Base-by-base conservation (phyloP, 208 protist species). In the Wallacemonas sp. region DNA sequence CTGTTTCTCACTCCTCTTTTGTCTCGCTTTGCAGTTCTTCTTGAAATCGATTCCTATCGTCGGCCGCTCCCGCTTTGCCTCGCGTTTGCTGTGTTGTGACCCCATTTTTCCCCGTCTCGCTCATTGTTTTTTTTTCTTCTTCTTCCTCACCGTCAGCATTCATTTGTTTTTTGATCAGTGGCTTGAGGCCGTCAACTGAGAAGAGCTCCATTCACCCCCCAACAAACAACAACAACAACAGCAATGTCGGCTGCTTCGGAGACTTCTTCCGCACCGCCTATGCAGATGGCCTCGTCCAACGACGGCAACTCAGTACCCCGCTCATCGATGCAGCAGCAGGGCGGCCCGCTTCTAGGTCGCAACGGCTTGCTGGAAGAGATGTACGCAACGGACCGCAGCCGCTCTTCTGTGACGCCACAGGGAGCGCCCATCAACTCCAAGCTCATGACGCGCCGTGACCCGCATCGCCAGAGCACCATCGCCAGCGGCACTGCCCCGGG, bases 381-480 rank as follows among this genome's bases (percentile, higher is more conserved):
- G 57, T 63, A 44, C 57, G 41, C 34, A 5, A 5, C 26, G 34
- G 60, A 67, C 24, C 2, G 60, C 44, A 19, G 56, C 48, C 46
- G 61, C 23, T 24, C 27, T 23, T 33, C n/a, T 16, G 36, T 60
- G 43, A 5, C 24, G 27, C 46, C 61, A 36, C 39, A 41, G 16
- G 61, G 39, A 14, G 16, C 39, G 8, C 19, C 54, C 21, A 44
- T 87, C n/a, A 80, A 90, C 60, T 74, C 83, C 23, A 90, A 82
- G 61, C 72, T 90, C 9, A 78, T 78, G 65, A 86, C 83, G 1
- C 71, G 80, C 62, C 69, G 73, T 34, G 65, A 68, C 38, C 72
- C 65, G 1, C 30, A 32, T 17, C 49, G 34, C 29, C 29, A 12
- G 49, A 61, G 14, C 32, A 38, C 14, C 43, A 52, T 27, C 63